A percentile compares a stretch with the other conserved stretches of the same genome.
phyloP scores from a whole-genome alignment of 371 early-diverging fungal species.

The Fennellomyces sp. region DNA sequence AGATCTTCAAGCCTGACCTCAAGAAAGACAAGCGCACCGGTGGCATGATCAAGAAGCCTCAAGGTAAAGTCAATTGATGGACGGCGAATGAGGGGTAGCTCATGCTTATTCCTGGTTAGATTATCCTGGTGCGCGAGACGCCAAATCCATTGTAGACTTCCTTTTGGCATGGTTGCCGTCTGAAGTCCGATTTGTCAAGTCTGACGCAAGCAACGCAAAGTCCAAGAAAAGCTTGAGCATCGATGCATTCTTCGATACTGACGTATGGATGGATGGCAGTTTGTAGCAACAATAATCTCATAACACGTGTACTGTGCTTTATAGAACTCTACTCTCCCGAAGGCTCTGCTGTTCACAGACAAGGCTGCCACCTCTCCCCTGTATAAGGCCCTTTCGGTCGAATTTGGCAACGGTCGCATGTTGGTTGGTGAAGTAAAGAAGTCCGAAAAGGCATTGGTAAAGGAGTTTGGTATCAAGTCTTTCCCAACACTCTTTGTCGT shows the following conservation, averaged over 20 bases:
- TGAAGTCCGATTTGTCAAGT: slow-evolving; percentile 53
- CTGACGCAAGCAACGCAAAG: slow-evolving; percentile 48
- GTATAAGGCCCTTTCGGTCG: slow-evolving; percentile 84
- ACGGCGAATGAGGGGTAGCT: not conserved
- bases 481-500: slow-evolving; percentile 74
- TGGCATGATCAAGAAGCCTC: slow-evolving; percentile 47
- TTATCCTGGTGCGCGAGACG: slow-evolving; percentile 84
- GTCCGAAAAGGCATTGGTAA: slow-evolving; percentile 52
- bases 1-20: slow-evolving; percentile 69
- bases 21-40: slow-evolving; percentile 54
- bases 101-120: slow-evolving; percentile 45
- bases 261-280: slow-evolving; percentile 40
- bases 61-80: slow-evolving; percentile 28
- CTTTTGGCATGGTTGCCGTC: slow-evolving; percentile 66
- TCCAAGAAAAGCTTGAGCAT: slow-evolving; percentile 58
- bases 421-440: slow-evolving; percentile 74
- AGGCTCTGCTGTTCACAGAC: slow-evolving; percentile 79
- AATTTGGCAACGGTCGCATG: slow-evolving; percentile 65
- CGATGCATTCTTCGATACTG: slow-evolving; percentile 53
- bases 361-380: slow-evolving; percentile 76
- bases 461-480: slow-evolving; percentile 54
- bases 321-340: slow-evolving; percentile 51
- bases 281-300: slow-evolving; percentile 1
- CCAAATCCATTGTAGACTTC: slow-evolving; percentile 74
- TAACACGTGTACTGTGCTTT: not conserved